These are phyloP conservation scores for Lasiodiplodia gonubiensis DNA, from an alignment of 2,329 filamentous ascomycete genomes.

Conservation along the genomic window DNA sequence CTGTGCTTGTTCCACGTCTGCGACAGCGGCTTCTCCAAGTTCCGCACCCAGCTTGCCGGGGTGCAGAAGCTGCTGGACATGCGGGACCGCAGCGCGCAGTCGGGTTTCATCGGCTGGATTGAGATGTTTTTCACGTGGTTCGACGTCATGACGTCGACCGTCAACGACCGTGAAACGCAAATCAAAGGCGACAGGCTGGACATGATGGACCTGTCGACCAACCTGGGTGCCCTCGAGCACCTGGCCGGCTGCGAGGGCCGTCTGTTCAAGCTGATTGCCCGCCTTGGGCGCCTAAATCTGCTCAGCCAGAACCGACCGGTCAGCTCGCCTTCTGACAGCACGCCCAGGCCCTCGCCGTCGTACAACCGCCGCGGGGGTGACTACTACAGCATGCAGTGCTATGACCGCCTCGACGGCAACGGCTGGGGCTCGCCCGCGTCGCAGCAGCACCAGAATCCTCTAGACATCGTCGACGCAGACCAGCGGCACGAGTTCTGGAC, in stretches of 20 bases:
- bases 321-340: constrained; percentile 42
- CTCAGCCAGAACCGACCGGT: constrained; percentile 71
- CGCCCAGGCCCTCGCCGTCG: constrained; percentile 42
- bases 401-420: constrained; percentile 69
- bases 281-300: constrained; percentile 82
- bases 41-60: constrained; percentile 90
- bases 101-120: constrained; percentile 82
- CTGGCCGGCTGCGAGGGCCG: constrained; percentile 85
- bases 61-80: constrained; percentile 88
- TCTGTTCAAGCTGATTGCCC: constrained; percentile 84
- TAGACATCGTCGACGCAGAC: constrained; percentile 58
- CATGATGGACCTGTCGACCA: constrained; percentile 66
- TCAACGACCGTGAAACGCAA: constrained; percentile 89
- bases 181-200: constrained; percentile 68
- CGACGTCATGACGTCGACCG: constrained; percentile 87
- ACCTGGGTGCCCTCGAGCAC: constrained; percentile 76
- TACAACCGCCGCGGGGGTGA: constrained; percentile 48
- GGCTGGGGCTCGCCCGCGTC: constrained; percentile 66
- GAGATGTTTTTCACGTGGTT: constrained; percentile 93
- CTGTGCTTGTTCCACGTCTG: constrained; percentile 93
- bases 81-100: constrained; percentile 66
- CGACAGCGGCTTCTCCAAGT: constrained; percentile 89
- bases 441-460: constrained; percentile 46
- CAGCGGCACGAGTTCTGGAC: constrained; percentile 71
- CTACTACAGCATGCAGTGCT: constrained; percentile 58